These are phyloP conservation scores for Corymbia maculata DNA, from an alignment of 345 rosid genomes.

Conservation along the genomic window DNA sequence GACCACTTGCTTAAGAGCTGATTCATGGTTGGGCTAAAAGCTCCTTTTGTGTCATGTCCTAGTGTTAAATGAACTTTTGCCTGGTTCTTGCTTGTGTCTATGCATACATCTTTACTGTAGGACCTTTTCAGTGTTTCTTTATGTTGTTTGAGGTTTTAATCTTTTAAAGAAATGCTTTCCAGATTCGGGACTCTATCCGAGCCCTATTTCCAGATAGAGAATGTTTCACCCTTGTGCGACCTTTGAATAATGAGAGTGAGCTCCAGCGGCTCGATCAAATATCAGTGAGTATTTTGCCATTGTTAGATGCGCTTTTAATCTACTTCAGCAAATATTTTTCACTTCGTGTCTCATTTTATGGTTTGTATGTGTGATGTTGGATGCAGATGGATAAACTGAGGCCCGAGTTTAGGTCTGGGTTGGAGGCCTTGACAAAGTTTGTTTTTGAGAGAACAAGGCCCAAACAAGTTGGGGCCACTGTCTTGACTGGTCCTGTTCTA, in stretches of 20 bases:
- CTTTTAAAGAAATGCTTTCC: background rate
- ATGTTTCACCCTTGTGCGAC: slow-evolving; percentile 87
- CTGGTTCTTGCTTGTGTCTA: background rate
- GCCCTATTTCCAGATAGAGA: slow-evolving; percentile 95
- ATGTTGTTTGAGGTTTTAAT: background rate
- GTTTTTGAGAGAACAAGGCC: slow-evolving; percentile 98
- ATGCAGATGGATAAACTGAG: slow-evolving; percentile 69
- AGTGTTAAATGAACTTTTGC: background rate
- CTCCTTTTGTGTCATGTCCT: background rate
- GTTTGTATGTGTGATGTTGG: background rate
- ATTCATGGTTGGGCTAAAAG: background rate
- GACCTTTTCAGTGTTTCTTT: background rate
- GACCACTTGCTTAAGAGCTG: background rate
- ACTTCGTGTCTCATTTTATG: background rate
- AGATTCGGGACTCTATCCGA: slow-evolving; percentile 92
- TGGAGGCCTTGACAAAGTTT: slow-evolving; percentile 89
- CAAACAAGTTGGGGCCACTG: slow-evolving; percentile 85
- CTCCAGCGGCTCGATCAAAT: slow-evolving; percentile 90
- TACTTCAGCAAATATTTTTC: background rate
- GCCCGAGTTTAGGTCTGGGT: slow-evolving; percentile 79
- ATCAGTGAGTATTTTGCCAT: slow-evolving; percentile 35
- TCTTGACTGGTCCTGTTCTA: slow-evolving; percentile 90
- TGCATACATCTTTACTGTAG: background rate
- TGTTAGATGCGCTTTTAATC: background rate
- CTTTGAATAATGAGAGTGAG: slow-evolving; percentile 77